Evolutionary conservation across 73 alveolate genomes (phyloP).

Genomic region (Tetrahymena borealis): DNA sequence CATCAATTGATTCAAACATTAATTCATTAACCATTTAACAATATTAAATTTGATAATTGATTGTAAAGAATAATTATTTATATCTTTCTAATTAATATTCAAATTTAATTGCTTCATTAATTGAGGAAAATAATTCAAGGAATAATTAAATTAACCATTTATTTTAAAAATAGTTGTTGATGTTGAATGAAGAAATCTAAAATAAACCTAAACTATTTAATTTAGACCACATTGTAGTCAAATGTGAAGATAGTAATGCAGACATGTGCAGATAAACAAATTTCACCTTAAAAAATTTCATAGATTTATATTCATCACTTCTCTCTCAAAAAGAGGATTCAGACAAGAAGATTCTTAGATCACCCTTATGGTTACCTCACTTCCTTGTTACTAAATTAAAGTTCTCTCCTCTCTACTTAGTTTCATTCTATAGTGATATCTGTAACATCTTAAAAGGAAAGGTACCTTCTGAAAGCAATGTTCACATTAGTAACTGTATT

Average conservation of each 20-base stretch:
- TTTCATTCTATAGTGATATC: not conserved
- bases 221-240: not conserved
- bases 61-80: too few relatives aligned
- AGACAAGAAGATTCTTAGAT: not conserved
- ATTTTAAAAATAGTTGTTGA: not conserved
- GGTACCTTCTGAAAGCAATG: not conserved
- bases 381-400: not conserved
- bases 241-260: not conserved
- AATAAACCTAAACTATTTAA: not conserved
- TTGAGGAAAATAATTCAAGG: too few relatives aligned
- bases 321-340: not conserved
- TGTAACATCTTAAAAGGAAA: not conserved
- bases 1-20: too few relatives aligned
- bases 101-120: too few relatives aligned
- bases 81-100: too few relatives aligned
- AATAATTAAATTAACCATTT: too few relatives aligned
- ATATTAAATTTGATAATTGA: not conserved
- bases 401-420: not conserved
- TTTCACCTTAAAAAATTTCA: not conserved
- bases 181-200: not conserved
- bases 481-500: not conserved
- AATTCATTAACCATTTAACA: too few relatives aligned
- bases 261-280: not conserved
- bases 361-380: not conserved
- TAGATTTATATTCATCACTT: not conserved